Conservation (phyloP, 176 grass and related monocot genomes). For the Zea luxurians region DNA sequence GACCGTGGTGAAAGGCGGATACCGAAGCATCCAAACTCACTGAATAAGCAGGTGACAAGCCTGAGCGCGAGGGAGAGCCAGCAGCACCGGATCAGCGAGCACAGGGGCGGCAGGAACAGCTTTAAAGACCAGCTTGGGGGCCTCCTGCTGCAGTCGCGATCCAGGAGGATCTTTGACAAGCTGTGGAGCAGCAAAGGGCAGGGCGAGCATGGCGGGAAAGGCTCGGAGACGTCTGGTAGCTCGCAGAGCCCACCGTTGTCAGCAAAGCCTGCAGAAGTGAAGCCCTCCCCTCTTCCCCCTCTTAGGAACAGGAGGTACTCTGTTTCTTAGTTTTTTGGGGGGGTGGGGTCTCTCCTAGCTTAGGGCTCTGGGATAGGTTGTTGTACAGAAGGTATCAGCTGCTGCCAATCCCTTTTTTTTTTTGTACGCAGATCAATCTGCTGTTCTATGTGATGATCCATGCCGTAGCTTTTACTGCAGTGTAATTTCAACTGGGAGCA, state of each 20-base stretch:
- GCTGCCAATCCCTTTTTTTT: slow-evolving; percentile 43
- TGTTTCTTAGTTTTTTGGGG: slow-evolving; percentile 56
- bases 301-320: slow-evolving; percentile 76
- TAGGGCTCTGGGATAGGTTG: slow-evolving; percentile 54
- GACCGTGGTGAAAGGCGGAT: slow-evolving; percentile 50
- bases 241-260: slow-evolving; percentile 76
- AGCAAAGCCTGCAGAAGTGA: slow-evolving; percentile 59
- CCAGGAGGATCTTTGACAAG: slow-evolving; percentile 90
- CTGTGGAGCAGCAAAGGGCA: slow-evolving; percentile 81
- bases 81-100: slow-evolving; percentile 38
- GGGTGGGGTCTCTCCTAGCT: slow-evolving; percentile 5
- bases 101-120: slow-evolving; percentile 54
- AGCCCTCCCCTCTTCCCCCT: slow-evolving; percentile 57
- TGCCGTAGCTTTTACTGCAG: slow-evolving; percentile 39
- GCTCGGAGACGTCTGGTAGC: slow-evolving; percentile 85
- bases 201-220: slow-evolving; percentile 58
- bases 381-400: slow-evolving; percentile 60
- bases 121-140: slow-evolving; percentile 59
- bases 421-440: slow-evolving; percentile 48
- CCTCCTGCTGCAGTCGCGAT: slow-evolving; percentile 63
- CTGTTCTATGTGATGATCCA: slow-evolving; percentile 41
- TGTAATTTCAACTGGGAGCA: slow-evolving; percentile 34
- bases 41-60: slow-evolving; percentile 56
- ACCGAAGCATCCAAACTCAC: slow-evolving; percentile 44
- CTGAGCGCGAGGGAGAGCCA: slow-evolving; percentile 43